A percentile compares a stretch with the other conserved stretches of the same genome.
These are phyloP conservation scores for Paecilomyces sp. DNA, from an alignment of 2,329 filamentous ascomycete genomes.

Conservation along the genomic window DNA sequence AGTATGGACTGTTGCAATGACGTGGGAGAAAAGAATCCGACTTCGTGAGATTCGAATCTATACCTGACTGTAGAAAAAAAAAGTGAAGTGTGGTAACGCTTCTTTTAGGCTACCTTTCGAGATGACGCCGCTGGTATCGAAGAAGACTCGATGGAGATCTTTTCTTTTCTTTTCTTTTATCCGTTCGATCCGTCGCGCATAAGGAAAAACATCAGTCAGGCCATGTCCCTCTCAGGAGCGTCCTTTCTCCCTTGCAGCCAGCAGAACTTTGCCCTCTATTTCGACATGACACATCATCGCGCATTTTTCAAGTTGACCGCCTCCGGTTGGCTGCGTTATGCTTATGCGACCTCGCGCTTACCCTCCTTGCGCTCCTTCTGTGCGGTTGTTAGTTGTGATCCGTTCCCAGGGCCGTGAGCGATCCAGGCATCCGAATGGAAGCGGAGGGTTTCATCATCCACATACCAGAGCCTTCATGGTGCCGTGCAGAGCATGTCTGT, in stretches of 20 bases:
- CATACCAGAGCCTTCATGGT: slow-evolving; percentile 96
- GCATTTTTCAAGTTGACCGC: slow-evolving; percentile 8
- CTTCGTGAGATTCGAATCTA: slow-evolving; percentile 4
- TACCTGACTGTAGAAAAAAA: slow-evolving; percentile 7
- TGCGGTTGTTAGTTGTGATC: slow-evolving; percentile 27
- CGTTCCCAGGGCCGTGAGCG: background rate
- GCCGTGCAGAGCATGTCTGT: slow-evolving; percentile 98
- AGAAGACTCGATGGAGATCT: background rate
- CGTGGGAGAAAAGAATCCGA: background rate
- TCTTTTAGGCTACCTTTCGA: slow-evolving; percentile 14
- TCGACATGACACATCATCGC: slow-evolving; percentile 18
- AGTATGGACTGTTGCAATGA: background rate
- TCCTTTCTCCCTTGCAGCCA: slow-evolving; percentile 1
- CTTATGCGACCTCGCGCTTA: slow-evolving; percentile 81
- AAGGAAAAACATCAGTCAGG: slow-evolving; percentile 7
- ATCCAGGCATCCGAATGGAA: background rate
- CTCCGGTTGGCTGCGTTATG: slow-evolving; percentile 7
- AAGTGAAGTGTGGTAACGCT: slow-evolving; percentile 4
- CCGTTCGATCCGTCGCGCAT: slow-evolving; percentile 9
- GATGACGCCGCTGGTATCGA: slow-evolving; percentile 3
- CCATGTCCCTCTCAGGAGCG: background rate
- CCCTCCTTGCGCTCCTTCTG: slow-evolving; percentile 98
- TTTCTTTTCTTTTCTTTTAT: background rate
- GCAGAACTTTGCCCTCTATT: background rate
- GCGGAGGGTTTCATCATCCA: slow-evolving; percentile 14